phyloP scores from a whole-genome alignment of 75 land plant species.

The Picea sitchensis region DNA sequence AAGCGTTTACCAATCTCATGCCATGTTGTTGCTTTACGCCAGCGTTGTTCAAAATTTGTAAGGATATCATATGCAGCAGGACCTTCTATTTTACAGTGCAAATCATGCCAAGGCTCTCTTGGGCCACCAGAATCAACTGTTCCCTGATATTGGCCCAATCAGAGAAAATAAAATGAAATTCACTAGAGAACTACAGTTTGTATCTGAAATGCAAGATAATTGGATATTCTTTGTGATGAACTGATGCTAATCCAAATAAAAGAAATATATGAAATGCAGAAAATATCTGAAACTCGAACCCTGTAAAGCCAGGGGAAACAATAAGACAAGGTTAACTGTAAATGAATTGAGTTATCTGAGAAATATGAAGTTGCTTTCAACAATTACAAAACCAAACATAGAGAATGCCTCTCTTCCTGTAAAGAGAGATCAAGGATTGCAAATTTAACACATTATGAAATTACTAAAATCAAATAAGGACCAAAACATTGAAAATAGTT shows the following conservation, averaged over 20 bases:
- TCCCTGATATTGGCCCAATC: conserved; percentile 20
- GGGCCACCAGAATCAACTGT: conserved; percentile 52
- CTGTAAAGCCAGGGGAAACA: no score
- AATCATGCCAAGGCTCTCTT: conserved; percentile 96
- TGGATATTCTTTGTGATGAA: neutral
- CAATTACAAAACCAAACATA: no score
- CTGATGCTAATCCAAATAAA: no score
- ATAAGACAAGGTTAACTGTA: no score
- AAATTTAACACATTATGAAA: no score
- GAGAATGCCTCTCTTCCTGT: no score
- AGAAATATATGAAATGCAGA: no score
- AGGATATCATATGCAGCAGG: conserved; percentile 93
- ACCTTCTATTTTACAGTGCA: conserved; percentile 85
- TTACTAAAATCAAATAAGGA: neutral
- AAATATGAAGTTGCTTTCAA: no score
- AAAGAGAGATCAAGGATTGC: no score
- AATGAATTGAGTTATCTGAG: no score
- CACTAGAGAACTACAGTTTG: conserved; percentile 6
- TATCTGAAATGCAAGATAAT: conserved; percentile 29
- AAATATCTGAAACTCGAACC: no score
- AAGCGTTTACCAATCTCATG: conserved; percentile 22
- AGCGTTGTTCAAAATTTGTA: conserved; percentile 84
- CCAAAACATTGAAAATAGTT: neutral
- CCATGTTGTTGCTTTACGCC: conserved; percentile 58
- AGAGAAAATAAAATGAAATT: neutral